These are phyloP conservation scores for Rugonectria rugulosa DNA, from an alignment of 2,329 filamentous ascomycete genomes.

Conservation along the genomic window DNA sequence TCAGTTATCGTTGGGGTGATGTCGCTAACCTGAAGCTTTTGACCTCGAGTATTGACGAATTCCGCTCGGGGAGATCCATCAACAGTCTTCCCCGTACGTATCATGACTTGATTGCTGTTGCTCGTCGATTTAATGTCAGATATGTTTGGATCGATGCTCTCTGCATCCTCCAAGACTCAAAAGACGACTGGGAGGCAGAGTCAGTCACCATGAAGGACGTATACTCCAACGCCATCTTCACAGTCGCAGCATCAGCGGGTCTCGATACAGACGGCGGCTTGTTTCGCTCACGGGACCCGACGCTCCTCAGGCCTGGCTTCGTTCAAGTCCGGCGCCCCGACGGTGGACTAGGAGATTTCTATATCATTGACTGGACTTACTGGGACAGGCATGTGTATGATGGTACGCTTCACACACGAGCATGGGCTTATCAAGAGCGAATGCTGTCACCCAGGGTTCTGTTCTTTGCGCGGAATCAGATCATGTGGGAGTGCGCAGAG, in stretches of 20 bases:
- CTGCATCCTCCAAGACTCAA: background rate
- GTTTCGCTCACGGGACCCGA: background rate
- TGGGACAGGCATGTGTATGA: background rate
- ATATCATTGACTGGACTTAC: background rate
- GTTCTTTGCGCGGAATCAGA: background rate
- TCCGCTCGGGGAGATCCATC: background rate
- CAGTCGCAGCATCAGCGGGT: background rate
- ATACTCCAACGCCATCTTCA: background rate
- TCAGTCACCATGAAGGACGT: background rate
- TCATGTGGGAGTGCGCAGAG: background rate
- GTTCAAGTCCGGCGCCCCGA: too few species aligned
- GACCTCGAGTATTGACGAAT: background rate
- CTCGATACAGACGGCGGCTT: background rate
- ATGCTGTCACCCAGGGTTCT: background rate
- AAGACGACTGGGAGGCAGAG: background rate
- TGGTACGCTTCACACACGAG: background rate
- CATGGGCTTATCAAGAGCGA: background rate
- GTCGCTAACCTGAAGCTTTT: background rate
- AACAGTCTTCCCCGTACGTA: background rate
- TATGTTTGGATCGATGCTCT: slow-evolving; percentile 1
- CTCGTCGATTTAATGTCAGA: background rate
- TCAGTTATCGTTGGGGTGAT: background rate
- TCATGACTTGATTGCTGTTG: background rate
- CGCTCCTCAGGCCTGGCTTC: background rate
- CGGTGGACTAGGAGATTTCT: too few species aligned